phyloP scores from a whole-genome alignment of 495 filamentous ascomycete species.

The Hypoxylon lenormandii region DNA sequence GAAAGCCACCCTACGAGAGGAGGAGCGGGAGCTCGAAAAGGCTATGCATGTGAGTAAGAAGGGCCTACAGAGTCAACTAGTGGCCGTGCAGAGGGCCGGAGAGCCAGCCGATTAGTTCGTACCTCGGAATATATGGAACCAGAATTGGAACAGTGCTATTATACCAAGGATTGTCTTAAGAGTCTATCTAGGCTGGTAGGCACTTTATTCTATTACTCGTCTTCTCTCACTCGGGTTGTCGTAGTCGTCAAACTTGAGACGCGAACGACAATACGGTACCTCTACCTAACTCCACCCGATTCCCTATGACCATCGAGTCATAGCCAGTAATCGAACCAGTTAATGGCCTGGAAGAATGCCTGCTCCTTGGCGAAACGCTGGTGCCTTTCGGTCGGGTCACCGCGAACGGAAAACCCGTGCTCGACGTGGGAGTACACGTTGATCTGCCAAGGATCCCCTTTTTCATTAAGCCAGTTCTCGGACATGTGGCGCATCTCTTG shows the following conservation, averaged over 20 bases:
- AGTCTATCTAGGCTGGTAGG: too few species aligned
- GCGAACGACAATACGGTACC: neutral
- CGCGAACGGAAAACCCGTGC: constrained; percentile 84
- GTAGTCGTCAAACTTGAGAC: constrained; percentile 11
- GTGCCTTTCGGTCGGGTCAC: constrained; percentile 69
- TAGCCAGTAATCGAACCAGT: constrained; percentile 75
- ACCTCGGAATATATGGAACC: neutral
- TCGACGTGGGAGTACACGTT: constrained; percentile 78
- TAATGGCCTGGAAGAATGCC: constrained; percentile 82
- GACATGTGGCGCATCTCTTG: constrained; percentile 72
- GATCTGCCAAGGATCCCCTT: constrained; percentile 79
- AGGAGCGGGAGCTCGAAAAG: constrained; percentile 79
- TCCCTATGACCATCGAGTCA: constrained; percentile 43
- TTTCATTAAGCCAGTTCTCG: constrained; percentile 68
- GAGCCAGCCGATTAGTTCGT: constrained; percentile 15
- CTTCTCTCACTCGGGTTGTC: neutral
- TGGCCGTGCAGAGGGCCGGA: constrained; percentile 36
- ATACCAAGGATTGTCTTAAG: too few species aligned
- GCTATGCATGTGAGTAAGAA: constrained; percentile 82
- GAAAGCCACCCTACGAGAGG: constrained; percentile 76
- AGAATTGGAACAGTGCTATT: too few species aligned
- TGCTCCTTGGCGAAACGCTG: constrained; percentile 85
- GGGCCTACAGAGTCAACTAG: constrained; percentile 75
- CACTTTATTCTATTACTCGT: neutral
- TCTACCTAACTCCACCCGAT: too few species aligned